Conservation (phyloP, 805 yeast genomes). For the Saccharomycopsis oosterbeekiorum region DNA sequence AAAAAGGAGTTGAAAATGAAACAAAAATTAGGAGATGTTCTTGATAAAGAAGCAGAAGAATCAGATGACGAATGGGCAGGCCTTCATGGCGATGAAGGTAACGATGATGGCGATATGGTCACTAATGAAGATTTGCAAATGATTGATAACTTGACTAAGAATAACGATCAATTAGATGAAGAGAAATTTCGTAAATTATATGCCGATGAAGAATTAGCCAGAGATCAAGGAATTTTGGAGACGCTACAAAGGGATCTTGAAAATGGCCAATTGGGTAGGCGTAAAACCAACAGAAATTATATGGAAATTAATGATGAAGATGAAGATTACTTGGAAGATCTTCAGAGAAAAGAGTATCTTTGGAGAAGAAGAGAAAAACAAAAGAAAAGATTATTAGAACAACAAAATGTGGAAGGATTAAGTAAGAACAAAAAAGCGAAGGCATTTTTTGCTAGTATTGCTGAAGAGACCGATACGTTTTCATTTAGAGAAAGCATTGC, state of each 20-base stretch:
- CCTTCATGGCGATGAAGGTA: constrained; percentile 56
- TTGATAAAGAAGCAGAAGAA: constrained; percentile 81
- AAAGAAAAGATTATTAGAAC: constrained; percentile 38
- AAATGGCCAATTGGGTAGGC: constrained; percentile 57
- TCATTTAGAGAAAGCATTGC: constrained; percentile 25
- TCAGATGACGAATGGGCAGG: constrained; percentile 88
- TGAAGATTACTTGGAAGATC: constrained; percentile 36
- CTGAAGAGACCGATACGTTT: constrained; percentile 33
- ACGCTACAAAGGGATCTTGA: constrained; percentile 62
- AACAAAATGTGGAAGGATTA: constrained; percentile 33
- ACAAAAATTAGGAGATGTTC: constrained; percentile 46
- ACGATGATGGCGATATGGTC: constrained; percentile 41
- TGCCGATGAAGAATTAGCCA: constrained; percentile 48
- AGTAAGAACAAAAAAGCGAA: constrained; percentile 46
- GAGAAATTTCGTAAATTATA: constrained; percentile 48
- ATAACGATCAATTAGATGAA: constrained; percentile 38
- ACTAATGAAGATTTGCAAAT: constrained; percentile 70
- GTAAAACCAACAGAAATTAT: constrained; percentile 42
- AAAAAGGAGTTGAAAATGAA: constrained; percentile 35
- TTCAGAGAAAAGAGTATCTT: constrained; percentile 30
- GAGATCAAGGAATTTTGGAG: constrained; percentile 55
- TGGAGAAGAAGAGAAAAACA: constrained; percentile 32
- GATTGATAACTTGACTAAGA: constrained; percentile 60
- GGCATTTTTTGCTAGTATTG: constrained; percentile 59
- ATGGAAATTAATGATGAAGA: constrained; percentile 71